Conservation (phyloP, 2,329 filamentous ascomycete genomes). For the Ophiostoma piceae region DNA sequence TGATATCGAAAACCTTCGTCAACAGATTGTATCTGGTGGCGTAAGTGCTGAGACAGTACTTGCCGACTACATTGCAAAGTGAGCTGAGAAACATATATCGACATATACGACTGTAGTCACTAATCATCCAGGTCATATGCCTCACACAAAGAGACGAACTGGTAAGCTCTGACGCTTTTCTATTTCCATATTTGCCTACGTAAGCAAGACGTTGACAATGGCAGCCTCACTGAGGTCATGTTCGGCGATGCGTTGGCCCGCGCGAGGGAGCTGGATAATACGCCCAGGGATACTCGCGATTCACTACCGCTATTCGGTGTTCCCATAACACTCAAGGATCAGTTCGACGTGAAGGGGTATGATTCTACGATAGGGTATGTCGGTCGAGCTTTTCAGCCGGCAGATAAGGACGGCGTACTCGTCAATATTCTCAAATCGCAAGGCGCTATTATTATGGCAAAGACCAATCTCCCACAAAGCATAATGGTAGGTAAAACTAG, state of each 20-base stretch:
- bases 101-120: background rate
- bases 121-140: background rate
- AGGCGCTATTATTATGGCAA: conserved; percentile 32
- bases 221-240: conserved; percentile 40
- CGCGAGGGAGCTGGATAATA: conserved; percentile 34
- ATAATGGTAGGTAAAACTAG: conserved; percentile 25
- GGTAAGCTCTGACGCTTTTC: background rate
- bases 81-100: background rate
- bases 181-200: background rate
- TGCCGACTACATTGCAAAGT: conserved; percentile 9
- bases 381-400: conserved; percentile 28
- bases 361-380: conserved; percentile 34
- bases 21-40: background rate
- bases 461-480: conserved; percentile 31
- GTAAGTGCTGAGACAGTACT: background rate
- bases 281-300: conserved; percentile 29
- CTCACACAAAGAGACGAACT: conserved; percentile 1
- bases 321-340: conserved; percentile 37
- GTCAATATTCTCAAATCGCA: conserved; percentile 31
- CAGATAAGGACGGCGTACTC: conserved; percentile 12
- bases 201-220: background rate
- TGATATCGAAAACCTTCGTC: background rate
- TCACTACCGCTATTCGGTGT: conserved; percentile 40
- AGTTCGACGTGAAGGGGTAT: conserved; percentile 28
- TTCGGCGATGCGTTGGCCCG: conserved; percentile 33